Percentiles rank a stretch among this genome's conserved stretches.
These are phyloP conservation scores for Candida mattraensis DNA, from an alignment of 805 yeast species.

Conservation along the genomic window DNA sequence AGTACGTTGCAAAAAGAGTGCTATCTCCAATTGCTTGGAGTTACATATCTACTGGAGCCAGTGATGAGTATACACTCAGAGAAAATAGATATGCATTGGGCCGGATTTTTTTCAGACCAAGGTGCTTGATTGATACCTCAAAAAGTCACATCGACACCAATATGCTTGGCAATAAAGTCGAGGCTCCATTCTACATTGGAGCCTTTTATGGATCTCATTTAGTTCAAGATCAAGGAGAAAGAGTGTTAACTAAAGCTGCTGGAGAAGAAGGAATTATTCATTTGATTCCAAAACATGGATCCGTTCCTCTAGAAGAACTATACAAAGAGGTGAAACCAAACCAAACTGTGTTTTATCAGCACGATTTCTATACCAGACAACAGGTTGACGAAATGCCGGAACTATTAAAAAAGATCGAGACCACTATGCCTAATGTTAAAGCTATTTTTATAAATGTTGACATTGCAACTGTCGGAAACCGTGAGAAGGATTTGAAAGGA, in stretches of 20 bases:
- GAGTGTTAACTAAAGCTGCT: conserved; percentile 72
- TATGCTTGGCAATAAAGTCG: conserved; percentile 61
- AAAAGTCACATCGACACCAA: conserved; percentile 59
- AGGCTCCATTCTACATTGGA: conserved; percentile 82
- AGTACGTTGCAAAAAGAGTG: conserved; percentile 74
- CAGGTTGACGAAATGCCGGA: conserved; percentile 55
- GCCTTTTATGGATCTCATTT: conserved; percentile 87
- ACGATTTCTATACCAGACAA: conserved; percentile 61
- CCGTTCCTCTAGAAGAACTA: conserved; percentile 78
- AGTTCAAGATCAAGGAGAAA: conserved; percentile 87
- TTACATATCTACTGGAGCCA: conserved; percentile 83
- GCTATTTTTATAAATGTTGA: conserved; percentile 85
- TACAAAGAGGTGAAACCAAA: conserved; percentile 54
- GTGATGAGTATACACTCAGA: conserved; percentile 81
- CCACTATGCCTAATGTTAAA: conserved; percentile 55
- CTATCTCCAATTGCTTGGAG: conserved; percentile 80
- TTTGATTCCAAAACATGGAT: conserved; percentile 85
- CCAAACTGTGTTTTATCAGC: conserved; percentile 80
- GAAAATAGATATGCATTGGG: conserved; percentile 86
- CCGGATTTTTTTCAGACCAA: conserved; percentile 81
- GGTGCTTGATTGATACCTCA: conserved; percentile 71
- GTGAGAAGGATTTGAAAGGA: conserved; percentile 80
- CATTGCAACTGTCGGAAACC: conserved; percentile 79
- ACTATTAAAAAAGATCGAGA: conserved; percentile 21
- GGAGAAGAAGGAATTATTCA: conserved; percentile 63